These are phyloP conservation scores for Claviceps fusiformis DNA, from an alignment of 2,329 filamentous ascomycete species.

Conservation along the genomic window DNA sequence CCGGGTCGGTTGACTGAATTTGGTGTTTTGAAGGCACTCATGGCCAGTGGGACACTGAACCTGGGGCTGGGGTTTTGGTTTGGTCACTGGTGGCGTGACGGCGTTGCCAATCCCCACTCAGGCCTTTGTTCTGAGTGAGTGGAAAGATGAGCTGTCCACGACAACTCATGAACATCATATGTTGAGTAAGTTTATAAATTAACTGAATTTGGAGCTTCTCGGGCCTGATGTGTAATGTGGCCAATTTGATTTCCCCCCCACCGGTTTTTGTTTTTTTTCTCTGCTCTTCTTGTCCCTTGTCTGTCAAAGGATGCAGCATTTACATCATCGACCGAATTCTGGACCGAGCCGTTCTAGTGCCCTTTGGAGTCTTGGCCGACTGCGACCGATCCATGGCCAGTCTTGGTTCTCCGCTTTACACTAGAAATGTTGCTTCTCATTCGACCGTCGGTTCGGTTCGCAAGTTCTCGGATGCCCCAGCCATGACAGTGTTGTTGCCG, in stretches of 20 bases:
- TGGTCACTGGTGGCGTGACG: not conserved
- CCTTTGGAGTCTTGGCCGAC: constrained; percentile 1
- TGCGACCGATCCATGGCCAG: not conserved
- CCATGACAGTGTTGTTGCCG: not conserved
- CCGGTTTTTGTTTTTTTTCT: not conserved
- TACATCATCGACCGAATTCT: not conserved
- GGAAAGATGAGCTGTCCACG: not conserved
- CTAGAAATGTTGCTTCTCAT: not conserved
- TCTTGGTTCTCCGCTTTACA: not conserved
- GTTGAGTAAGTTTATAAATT: too few species aligned
- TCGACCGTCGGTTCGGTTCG: not conserved
- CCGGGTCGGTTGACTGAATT: not conserved
- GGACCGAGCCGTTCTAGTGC: not conserved
- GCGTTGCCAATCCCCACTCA: not conserved
- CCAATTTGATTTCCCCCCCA: not conserved
- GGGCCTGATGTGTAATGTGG: too few species aligned
- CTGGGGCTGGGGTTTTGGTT: not conserved
- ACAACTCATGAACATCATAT: not conserved
- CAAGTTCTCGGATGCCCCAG: not conserved
- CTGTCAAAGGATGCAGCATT: not conserved
- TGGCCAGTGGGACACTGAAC: not conserved
- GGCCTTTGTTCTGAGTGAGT: not conserved
- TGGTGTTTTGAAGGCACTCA: not conserved
- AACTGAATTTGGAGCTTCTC: too few species aligned
- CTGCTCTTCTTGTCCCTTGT: not conserved